Evolutionary conservation across 345 rosid species (phyloP).

Genomic region (Murraya koenigii): DNA sequence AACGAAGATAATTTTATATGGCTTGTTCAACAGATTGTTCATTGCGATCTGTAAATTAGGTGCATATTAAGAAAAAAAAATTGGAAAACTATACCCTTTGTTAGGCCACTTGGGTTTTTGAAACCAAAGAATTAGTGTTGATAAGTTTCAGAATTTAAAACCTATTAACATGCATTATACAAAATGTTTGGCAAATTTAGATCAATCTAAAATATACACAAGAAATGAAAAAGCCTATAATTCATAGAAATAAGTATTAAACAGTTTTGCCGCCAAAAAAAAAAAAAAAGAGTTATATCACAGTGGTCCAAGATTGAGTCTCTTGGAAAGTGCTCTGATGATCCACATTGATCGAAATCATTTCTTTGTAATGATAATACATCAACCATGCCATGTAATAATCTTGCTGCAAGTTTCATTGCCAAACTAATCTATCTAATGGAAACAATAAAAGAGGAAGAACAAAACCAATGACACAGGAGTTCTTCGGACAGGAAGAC

Average conservation of each 20-base stretch:
- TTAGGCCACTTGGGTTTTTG: not conserved
- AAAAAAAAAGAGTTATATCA: too few relatives aligned
- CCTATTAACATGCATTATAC: not conserved
- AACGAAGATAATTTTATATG: too few relatives aligned
- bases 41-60: not conserved
- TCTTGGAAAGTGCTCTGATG: not conserved
- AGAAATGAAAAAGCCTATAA: too few relatives aligned
- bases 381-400: not conserved
- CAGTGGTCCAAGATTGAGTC: too few relatives aligned
- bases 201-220: too few relatives aligned
- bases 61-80: not conserved
- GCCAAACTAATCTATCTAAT: not conserved
- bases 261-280: too few relatives aligned
- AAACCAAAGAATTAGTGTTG: not conserved
- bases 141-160: not conserved
- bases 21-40: not conserved
- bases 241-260: too few relatives aligned
- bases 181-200: not conserved
- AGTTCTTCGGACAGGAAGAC: not conserved
- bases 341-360: not conserved
- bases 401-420: not conserved
- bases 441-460: not conserved
- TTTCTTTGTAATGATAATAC: not conserved
- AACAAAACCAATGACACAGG: not conserved
- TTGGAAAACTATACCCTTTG: not conserved